Conservation (phyloP, 768 basidiomycete genomes). For the Chalciporus sphaerocephalus region DNA sequence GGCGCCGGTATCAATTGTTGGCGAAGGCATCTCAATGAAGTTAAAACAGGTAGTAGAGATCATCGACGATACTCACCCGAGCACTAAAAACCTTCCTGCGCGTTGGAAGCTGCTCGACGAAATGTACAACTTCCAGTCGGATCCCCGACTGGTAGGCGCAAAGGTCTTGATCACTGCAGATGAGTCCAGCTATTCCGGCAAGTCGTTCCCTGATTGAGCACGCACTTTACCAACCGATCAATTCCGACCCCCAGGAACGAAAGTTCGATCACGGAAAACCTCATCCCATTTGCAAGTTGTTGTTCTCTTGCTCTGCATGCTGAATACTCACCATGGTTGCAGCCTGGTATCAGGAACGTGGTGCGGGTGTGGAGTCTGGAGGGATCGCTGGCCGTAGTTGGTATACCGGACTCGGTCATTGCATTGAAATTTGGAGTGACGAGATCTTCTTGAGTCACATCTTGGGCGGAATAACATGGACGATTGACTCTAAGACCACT, state of each 20-base stretch:
- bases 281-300: conserved; percentile 66
- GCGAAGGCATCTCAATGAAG: not conserved
- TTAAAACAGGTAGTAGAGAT: conserved; percentile 52
- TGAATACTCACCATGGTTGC: conserved; percentile 2
- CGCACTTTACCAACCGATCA: not conserved
- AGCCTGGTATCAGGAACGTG: conserved; percentile 85
- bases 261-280: conserved; percentile 65
- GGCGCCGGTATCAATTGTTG: conserved; percentile 13
- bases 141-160: conserved; percentile 63
- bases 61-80: conserved; percentile 55
- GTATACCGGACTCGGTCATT: conserved; percentile 79
- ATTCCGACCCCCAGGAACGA: conserved; percentile 26
- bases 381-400: conserved; percentile 68
- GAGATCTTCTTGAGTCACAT: conserved; percentile 67
- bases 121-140: conserved; percentile 71
- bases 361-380: conserved; percentile 54
- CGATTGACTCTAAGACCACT: conserved; percentile 65
- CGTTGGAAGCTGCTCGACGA: conserved; percentile 55
- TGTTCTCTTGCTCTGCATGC: not conserved
- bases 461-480: conserved; percentile 72
- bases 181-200: conserved; percentile 59
- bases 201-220: conserved; percentile 15
- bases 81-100: conserved; percentile 50
- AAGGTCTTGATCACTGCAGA: conserved; percentile 60
- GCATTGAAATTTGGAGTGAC: conserved; percentile 77